Conservation (phyloP, 768 basidiomycete genomes). For the Rhodotorula taiwanensis region DNA sequence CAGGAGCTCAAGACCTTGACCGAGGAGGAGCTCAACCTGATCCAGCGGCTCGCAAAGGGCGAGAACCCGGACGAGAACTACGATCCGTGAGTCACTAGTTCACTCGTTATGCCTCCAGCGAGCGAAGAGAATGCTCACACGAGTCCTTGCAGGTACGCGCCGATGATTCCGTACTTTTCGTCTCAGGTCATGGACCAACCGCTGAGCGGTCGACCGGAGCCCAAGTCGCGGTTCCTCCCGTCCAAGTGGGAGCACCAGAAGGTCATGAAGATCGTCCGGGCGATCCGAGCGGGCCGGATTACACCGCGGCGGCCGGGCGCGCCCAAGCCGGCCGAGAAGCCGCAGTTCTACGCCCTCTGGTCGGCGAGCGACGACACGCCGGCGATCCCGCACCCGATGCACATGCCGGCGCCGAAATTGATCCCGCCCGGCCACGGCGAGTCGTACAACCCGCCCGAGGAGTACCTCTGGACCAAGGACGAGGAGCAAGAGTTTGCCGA, state of each 20-base stretch:
- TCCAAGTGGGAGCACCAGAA: slow-evolving; percentile 99
- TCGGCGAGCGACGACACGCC: slow-evolving; percentile 53
- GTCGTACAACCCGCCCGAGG: slow-evolving; percentile 96
- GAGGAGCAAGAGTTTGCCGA: slow-evolving; percentile 78
- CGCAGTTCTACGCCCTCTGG: slow-evolving; percentile 83
- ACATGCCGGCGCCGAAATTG: slow-evolving; percentile 86
- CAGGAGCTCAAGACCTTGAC: slow-evolving; percentile 81
- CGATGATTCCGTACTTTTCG: slow-evolving; percentile 93
- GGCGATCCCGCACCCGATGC: slow-evolving; percentile 67
- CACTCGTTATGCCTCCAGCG: no score
- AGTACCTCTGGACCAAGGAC: slow-evolving; percentile 79
- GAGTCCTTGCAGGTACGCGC: slow-evolving; percentile 55
- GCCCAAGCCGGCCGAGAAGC: slow-evolving; percentile 51
- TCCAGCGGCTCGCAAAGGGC: slow-evolving; percentile 75
- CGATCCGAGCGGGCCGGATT: slow-evolving; percentile 92
- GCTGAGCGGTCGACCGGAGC: slow-evolving; percentile 79
- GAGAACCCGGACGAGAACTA: slow-evolving; percentile 87
- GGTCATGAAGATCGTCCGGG: slow-evolving; percentile 99
- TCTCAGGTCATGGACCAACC: slow-evolving; percentile 91
- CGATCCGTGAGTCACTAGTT: slow-evolving; percentile 50
- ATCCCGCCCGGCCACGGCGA: slow-evolving; percentile 86
- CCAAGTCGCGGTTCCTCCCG: slow-evolving; percentile 91
- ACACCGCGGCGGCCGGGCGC: slow-evolving; percentile 78
- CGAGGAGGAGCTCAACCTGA: slow-evolving; percentile 87
- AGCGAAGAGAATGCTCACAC: no score